These are phyloP conservation scores for Poteriospumella lacustris DNA, from an alignment of 108 stramenopile species.

Conservation along the genomic window DNA sequence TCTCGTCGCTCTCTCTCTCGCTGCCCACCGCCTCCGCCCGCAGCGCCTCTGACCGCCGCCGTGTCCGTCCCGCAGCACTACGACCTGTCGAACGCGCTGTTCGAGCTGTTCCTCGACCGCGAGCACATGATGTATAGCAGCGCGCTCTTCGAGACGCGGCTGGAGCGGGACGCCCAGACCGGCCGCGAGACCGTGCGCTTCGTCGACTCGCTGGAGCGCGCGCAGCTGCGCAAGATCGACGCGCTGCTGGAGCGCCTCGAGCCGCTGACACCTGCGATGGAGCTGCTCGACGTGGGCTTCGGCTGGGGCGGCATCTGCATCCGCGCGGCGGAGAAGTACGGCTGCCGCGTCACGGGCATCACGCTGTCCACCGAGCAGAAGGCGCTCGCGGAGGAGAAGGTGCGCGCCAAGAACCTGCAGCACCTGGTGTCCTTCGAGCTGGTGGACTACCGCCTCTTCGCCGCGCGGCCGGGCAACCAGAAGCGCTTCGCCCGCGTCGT, in stretches of 20 bases:
- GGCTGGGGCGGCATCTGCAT: constrained; percentile 90
- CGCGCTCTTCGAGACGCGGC: constrained; percentile 74
- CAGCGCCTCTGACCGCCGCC: no score
- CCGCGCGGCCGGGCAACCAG: constrained; percentile 55
- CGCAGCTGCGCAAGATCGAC: constrained; percentile 90
- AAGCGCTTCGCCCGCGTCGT: constrained; percentile 77
- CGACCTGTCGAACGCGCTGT: background rate
- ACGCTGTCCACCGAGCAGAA: constrained; percentile 88
- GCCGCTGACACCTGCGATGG: background rate
- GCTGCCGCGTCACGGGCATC: constrained; percentile 82
- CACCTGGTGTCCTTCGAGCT: constrained; percentile 79
- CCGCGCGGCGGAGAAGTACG: constrained; percentile 77
- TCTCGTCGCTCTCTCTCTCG: background rate
- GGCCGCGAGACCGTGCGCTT: no score
- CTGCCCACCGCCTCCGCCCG: no score
- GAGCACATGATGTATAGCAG: constrained; percentile 82
- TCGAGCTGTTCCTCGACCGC: constrained; percentile 72
- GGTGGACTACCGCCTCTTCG: constrained; percentile 80
- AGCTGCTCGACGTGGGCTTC: constrained; percentile 85
- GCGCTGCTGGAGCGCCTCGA: constrained; percentile 58
- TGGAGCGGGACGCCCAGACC: constrained; percentile 36
- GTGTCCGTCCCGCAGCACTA: background rate
- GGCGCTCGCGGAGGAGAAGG: constrained; percentile 73
- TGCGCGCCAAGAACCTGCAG: constrained; percentile 66
- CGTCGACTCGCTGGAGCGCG: constrained; percentile 70